A percentile compares a stretch with the other conserved stretches of the same genome.
These are phyloP conservation scores for Geotrichum phurueaensis DNA, from an alignment of 1,139 yeast genomes.

Conservation along the genomic window DNA sequence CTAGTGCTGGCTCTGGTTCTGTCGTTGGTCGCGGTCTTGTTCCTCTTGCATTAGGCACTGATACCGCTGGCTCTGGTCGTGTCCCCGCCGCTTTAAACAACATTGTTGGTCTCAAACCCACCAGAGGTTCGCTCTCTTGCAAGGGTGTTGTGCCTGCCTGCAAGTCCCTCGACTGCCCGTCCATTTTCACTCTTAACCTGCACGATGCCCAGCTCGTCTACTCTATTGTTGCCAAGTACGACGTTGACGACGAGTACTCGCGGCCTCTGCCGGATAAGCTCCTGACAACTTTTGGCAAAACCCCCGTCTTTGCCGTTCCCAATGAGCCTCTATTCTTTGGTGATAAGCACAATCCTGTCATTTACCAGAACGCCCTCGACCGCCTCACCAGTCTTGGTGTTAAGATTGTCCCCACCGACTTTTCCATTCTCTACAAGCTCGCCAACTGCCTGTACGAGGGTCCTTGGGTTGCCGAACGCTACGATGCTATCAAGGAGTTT, in stretches of 20 bases:
- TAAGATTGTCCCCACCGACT: conserved; percentile 56
- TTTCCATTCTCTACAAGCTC: conserved; percentile 65
- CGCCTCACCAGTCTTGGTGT: conserved; percentile 52
- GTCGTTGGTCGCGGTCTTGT: conserved; percentile 85
- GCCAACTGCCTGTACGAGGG: conserved; percentile 94
- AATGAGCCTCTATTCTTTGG: conserved; percentile 68
- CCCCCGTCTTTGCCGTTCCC: conserved; percentile 75
- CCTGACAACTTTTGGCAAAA: conserved; percentile 47
- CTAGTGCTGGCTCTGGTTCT: conserved; percentile 91
- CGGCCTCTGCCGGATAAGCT: conserved; percentile 67
- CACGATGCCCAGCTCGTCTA: conserved; percentile 78
- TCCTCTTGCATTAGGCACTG: conserved; percentile 87
- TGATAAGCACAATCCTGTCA: conserved; percentile 66
- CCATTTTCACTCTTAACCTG: conserved; percentile 70
- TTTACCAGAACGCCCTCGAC: conserved; percentile 58
- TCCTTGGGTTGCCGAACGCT: conserved; percentile 98
- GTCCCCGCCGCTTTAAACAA: conserved; percentile 97
- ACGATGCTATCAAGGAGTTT: conserved; percentile 72
- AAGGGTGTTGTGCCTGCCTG: conserved; percentile 96
- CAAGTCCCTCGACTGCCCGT: conserved; percentile 86
- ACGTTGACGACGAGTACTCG: conserved; percentile 76
- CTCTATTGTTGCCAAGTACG: conserved; percentile 63
- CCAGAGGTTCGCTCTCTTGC: conserved; percentile 79
- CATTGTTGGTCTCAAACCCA: conserved; percentile 84
- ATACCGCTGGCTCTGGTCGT: conserved; percentile 97